Base-by-base conservation (phyloP, 345 rosid species). In the Abelmoschus esculentus region DNA sequence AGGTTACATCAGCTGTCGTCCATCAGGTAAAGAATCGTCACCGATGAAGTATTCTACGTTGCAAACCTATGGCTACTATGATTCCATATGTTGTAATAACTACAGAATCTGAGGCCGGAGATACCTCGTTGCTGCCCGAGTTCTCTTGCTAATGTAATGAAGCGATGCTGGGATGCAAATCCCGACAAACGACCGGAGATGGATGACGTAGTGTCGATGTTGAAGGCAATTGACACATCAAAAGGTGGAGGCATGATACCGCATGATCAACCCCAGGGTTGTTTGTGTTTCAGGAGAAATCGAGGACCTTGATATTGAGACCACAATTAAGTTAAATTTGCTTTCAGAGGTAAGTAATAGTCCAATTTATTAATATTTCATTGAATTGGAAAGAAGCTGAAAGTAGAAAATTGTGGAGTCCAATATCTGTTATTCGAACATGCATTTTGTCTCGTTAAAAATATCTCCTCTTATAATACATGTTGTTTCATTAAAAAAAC, bases 231-330 rank as follows among this genome's bases (percentile, higher is more conserved):
- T 1, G 98, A 95, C 85, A 87, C 97, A 47, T 79, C 96, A 6
- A 95, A 88, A 78, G 99, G 99, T 1, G 96, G 99, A 54, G 99
- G 96, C 34, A 91, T 95, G 97, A 88, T 91, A 66, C 99, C 97
- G 53, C 61, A 75, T 0, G 97, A 91, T 75, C 99, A 95, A 77
- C 89, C 85, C 15, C 83, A 84, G 60, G 85, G 99, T 32, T 95
- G 98, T 78, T 78, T 88, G 69, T 95, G 98, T 79, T 90, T 95
- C 74, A 80, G 89, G 60, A 83, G 87, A 76, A 49, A 70, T 36
- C 82, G 93, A 53, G 99, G 97, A 61, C 98, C 97, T 9, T 95
- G 79, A 87, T 57, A 42, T 32, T 49, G 70, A 59, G 12, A 44
- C 28, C 10, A 57, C 14, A 28, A 28, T 36, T 32, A 36, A n/a